A percentile compares a stretch with the other conserved stretches of the same genome.
Evolutionary conservation across 139 green algal genomes (phyloP).

Genomic region (Picochlorum sp.): DNA sequence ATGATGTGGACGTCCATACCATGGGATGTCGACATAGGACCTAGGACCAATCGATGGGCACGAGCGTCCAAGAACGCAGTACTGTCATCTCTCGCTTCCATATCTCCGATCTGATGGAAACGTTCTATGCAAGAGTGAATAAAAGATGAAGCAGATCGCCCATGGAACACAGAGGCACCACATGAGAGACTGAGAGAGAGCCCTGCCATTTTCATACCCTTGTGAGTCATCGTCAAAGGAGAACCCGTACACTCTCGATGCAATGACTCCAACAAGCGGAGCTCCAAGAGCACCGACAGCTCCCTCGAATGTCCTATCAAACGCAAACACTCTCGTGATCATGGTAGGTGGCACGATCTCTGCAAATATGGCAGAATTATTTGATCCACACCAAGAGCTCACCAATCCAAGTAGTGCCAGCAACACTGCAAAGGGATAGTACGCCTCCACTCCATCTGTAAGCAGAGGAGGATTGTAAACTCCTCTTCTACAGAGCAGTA

Average conservation of each 20-base stretch:
- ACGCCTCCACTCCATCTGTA: neutral
- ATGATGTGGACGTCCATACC: too few species aligned
- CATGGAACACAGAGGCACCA: conserved; percentile 52
- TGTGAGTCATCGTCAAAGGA: conserved; percentile 8
- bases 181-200: conserved; percentile 50
- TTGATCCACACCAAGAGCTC: conserved; percentile 54
- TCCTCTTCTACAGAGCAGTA: neutral
- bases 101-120: neutral
- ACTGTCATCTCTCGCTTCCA: neutral
- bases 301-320: conserved; percentile 66
- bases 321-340: conserved; percentile 65
- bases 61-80: too few species aligned
- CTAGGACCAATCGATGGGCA: too few species aligned
- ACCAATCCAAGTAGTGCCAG: conserved; percentile 55
- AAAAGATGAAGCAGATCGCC: conserved; percentile 51
- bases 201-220: neutral
- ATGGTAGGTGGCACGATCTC: conserved; percentile 71
- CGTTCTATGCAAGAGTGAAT: conserved; percentile 19
- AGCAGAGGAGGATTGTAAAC: too few species aligned
- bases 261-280: conserved; percentile 55
- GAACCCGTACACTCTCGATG: conserved; percentile 58
- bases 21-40: too few species aligned
- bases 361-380: conserved; percentile 78
- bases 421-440: conserved; percentile 31
- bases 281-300: conserved; percentile 45